Percentiles rank a stretch among this genome's conserved stretches.
phyloP scores from a whole-genome alignment of 169 alveolate species.

The Amoebophrya sp. region DNA sequence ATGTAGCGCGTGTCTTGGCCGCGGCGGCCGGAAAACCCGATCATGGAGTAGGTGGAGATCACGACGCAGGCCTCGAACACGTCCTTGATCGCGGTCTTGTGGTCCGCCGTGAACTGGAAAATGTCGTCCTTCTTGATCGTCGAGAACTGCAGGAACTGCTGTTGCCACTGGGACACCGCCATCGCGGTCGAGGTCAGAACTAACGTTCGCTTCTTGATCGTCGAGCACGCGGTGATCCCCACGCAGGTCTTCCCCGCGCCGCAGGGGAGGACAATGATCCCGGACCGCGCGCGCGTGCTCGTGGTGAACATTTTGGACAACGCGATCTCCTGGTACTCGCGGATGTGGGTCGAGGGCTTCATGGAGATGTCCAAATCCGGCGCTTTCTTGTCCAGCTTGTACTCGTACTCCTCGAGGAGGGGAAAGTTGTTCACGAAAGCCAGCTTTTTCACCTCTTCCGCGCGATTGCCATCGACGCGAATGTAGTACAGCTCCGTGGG shows the following conservation, averaged over 20 bases:
- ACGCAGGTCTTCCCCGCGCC: slow-evolving; percentile 98
- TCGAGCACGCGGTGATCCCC: slow-evolving; percentile 92
- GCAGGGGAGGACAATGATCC: slow-evolving; percentile 97
- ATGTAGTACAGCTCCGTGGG: slow-evolving; percentile 57
- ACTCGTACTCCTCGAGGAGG: slow-evolving; percentile 91
- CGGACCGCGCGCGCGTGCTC: slow-evolving; percentile 90
- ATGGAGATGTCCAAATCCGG: slow-evolving; percentile 78
- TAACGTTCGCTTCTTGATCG: slow-evolving; percentile 84
- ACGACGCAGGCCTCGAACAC: slow-evolving; percentile 81
- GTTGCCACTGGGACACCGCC: slow-evolving; percentile 82
- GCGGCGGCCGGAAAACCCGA: slow-evolving; percentile 79
- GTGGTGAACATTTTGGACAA: slow-evolving; percentile 89
- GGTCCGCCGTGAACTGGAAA: slow-evolving; percentile 82
- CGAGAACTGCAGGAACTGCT: slow-evolving; percentile 73
- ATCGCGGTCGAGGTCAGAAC: slow-evolving; percentile 61
- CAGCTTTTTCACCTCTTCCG: slow-evolving; percentile 74
- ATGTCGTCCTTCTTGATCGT: slow-evolving; percentile 71
- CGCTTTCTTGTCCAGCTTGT: slow-evolving; percentile 70
- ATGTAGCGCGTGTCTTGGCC: slow-evolving; percentile 66
- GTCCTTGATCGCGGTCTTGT: slow-evolving; percentile 48
- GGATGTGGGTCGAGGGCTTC: slow-evolving; percentile 77
- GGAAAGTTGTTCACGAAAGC: slow-evolving; percentile 75
- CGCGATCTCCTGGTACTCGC: slow-evolving; percentile 87
- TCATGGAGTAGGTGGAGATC: slow-evolving; percentile 88
- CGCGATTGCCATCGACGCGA: slow-evolving; percentile 72